Evolutionary conservation across 2,329 filamentous ascomycete species (phyloP).

Genomic region (Dactylellina leptospora): DNA sequence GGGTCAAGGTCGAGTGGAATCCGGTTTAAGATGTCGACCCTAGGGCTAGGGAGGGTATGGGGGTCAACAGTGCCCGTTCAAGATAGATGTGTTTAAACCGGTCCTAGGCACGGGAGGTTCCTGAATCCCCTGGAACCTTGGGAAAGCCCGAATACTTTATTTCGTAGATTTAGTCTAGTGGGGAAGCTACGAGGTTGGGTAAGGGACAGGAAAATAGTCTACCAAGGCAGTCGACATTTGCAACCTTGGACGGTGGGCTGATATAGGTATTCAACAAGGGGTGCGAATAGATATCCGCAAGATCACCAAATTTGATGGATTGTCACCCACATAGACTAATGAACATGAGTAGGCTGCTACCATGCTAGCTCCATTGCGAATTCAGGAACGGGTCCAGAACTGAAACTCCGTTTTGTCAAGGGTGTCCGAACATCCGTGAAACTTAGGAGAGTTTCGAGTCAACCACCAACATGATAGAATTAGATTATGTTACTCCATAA

Average conservation of each 20-base stretch:
- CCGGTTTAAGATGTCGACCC: no score
- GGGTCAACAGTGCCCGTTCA: not conserved
- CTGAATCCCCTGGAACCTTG: not conserved
- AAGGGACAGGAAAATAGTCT: not conserved
- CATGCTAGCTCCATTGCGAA: slow-evolving; percentile 21
- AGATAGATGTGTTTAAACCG: not conserved
- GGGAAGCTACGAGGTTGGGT: slow-evolving; percentile 6
- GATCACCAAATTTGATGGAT: slow-evolving; percentile 8
- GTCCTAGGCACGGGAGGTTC: not conserved
- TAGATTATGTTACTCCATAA: not conserved
- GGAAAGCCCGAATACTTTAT: not conserved
- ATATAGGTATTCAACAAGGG: not conserved
- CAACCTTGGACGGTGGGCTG: not conserved
- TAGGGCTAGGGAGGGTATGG: no score
- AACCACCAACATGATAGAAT: slow-evolving; percentile 1
- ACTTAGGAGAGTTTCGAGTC: slow-evolving; percentile 36
- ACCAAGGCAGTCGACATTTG: slow-evolving; percentile 2
- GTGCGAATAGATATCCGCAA: slow-evolving; percentile 1
- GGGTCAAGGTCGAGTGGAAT: no score
- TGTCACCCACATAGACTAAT: not conserved
- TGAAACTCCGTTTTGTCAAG: slow-evolving; percentile 16
- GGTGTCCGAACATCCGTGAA: slow-evolving; percentile 39
- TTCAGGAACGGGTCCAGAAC: slow-evolving; percentile 19
- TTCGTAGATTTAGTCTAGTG: not conserved
- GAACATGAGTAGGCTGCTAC: slow-evolving; percentile 11